phyloP scores from a whole-genome alignment of 345 rosid species.

The Rhodomyrtus tomentosa region DNA sequence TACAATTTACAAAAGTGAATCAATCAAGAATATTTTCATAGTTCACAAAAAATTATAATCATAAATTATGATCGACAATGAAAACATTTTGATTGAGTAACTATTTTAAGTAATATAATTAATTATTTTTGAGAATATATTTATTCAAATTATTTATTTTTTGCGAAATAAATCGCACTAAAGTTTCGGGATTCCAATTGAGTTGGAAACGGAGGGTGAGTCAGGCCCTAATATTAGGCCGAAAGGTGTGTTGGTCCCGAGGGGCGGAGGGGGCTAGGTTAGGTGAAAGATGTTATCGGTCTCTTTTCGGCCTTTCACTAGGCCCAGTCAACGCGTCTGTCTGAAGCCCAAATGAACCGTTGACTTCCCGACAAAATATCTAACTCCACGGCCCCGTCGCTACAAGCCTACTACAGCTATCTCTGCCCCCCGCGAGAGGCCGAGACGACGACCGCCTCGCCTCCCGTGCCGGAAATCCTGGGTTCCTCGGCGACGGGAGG shows the following conservation, averaged over 20 bases:
- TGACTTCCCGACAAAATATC: not conserved
- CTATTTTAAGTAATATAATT: not conserved
- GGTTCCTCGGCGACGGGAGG: slow-evolving; percentile 14
- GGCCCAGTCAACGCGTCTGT: not conserved
- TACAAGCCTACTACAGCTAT: not conserved
- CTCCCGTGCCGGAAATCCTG: slow-evolving; percentile 19
- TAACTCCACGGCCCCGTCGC: not conserved
- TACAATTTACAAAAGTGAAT: not conserved
- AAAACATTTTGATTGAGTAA: not conserved
- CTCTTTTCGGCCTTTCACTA: not conserved
- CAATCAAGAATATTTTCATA: not conserved
- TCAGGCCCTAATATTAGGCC: no score
- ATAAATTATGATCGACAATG: no score
- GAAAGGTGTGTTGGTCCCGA: no score
- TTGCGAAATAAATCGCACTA: not conserved
- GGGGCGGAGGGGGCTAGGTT: no score
- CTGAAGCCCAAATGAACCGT: not conserved
- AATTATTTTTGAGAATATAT: not conserved
- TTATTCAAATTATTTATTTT: not conserved
- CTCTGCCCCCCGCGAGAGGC: not conserved
- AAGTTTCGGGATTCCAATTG: not conserved
- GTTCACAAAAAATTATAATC: no score
- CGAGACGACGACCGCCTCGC: slow-evolving; percentile 4
- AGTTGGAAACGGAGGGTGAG: no score
- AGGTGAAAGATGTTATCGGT: no score